Conservation (phyloP, 1,284 basidiomycete species). For the Omphalotus olearius region DNA sequence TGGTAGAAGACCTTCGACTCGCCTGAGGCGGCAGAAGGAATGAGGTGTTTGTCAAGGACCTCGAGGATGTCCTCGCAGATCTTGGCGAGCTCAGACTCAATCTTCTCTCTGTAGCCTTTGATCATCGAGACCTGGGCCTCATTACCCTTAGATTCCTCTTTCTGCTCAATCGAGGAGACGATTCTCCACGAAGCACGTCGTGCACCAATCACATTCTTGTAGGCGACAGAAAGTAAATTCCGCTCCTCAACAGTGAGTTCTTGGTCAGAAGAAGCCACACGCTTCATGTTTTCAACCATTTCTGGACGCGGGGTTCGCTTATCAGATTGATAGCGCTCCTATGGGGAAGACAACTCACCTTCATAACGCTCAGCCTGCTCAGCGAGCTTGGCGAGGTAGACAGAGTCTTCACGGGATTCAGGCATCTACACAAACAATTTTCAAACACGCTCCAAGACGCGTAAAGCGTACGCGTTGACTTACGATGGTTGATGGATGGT, state of each 20-base stretch:
- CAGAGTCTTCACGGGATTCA: conserved; percentile 91
- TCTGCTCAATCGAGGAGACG: conserved; percentile 99
- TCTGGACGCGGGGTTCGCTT: conserved; percentile 46
- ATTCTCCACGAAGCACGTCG: conserved; percentile 99
- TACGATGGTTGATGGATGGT: conserved; percentile 14
- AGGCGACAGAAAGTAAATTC: conserved; percentile 97
- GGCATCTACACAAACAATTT: conserved; percentile 52
- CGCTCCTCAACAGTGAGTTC: conserved; percentile 99
- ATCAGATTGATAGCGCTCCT: conserved; percentile 13
- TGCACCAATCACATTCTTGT: conserved; percentile 99
- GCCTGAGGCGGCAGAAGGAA: conserved; percentile 95
- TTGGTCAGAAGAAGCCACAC: conserved; percentile 93
- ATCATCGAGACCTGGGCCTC: conserved; percentile 98
- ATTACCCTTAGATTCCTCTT: conserved; percentile 99
- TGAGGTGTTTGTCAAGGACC: conserved; percentile 98
- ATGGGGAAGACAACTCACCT: conserved; percentile 51
- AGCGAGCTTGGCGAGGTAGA: conserved; percentile 99
- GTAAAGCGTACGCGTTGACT: conserved; percentile 21
- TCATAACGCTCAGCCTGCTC: conserved; percentile 99
- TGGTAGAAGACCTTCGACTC: conserved; percentile 99
- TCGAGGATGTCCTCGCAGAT: conserved; percentile 99
- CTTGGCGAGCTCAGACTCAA: conserved; percentile 96
- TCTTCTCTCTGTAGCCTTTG: conserved; percentile 98
- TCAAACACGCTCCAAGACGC: conserved; percentile 24
- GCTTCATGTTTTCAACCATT: conserved; percentile 99